Conservation (phyloP, 2,329 filamentous ascomycete species). For the Gaeumannomyces sp. region DNA sequence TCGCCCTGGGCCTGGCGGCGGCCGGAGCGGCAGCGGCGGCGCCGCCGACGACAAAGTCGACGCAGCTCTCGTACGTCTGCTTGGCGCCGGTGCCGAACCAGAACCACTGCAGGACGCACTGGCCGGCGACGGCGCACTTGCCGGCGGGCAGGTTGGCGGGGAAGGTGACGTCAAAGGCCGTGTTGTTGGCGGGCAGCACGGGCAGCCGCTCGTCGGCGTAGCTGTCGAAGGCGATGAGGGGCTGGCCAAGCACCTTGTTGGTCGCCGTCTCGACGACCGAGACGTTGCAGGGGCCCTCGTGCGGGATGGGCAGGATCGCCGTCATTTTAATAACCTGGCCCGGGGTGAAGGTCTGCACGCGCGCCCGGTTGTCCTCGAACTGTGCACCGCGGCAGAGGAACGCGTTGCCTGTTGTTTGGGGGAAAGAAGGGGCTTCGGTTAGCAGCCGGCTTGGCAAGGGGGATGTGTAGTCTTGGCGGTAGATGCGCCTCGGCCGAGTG, state of each 20-base stretch:
- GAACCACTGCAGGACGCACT: slow-evolving; percentile 40
- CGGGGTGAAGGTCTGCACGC: slow-evolving; percentile 34
- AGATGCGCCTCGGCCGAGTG: background rate
- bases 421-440: slow-evolving; percentile 12
- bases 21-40: background rate
- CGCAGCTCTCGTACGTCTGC: slow-evolving; percentile 34
- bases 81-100: slow-evolving; percentile 30
- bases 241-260: slow-evolving; percentile 44
- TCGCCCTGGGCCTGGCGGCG: background rate
- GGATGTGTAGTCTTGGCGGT: background rate
- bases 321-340: slow-evolving; percentile 38
- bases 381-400: slow-evolving; percentile 42
- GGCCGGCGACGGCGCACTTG: slow-evolving; percentile 23
- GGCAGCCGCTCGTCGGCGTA: slow-evolving; percentile 43
- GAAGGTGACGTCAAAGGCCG: slow-evolving; percentile 35
- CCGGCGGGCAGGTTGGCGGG: slow-evolving; percentile 23
- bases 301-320: slow-evolving; percentile 35
- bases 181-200: slow-evolving; percentile 35
- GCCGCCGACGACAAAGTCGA: slow-evolving; percentile 26
- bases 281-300: slow-evolving; percentile 46
- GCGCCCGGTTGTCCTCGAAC: slow-evolving; percentile 37
- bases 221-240: slow-evolving; percentile 47
- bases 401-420: slow-evolving; percentile 28
- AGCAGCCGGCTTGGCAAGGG: background rate
- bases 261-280: slow-evolving; percentile 48